Base-by-base conservation (phyloP, 305 asterid species). In the Caryopteris hybrid region DNA sequence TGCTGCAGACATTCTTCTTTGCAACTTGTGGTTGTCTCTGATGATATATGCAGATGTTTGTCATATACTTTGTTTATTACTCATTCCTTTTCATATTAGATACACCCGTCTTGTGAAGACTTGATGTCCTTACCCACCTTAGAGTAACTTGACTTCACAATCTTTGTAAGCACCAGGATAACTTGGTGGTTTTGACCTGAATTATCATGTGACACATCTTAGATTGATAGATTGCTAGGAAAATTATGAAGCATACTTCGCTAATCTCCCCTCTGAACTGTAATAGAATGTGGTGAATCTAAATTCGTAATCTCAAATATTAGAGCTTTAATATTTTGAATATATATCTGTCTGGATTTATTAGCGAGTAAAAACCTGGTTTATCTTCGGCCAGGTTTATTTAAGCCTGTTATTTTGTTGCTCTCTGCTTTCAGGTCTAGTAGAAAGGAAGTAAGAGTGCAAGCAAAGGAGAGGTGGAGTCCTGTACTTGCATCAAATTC, bases 401-500 rank as follows among this genome's bases (percentile, higher is more conserved):
- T 34, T 6, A 16, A 54, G 63, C 20, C 17, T 48, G 42, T n/a
- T n/a, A 64, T 13, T 33, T 12, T 8, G 48, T 21, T 22, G 53
- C 22, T 54, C 66, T 47, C 33, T 22, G 39, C 12, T 20, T 78
- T 74, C 85, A 84, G 83, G 83, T 64, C 62, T 10, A 68, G 46
- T 51, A 76, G 39, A n/a, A n/a, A n/a, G 12, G 78, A 76, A 69
- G 61, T 17, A 8, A 39, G 31, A 29, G 61, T 78, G 76, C 71
- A 34, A 25, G 80, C 39, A 18, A 78, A 71, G 60, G 67, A 68
- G 18, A 78, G 77, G 29, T 8, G 50, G 74, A 4, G 54, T 61
- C 81, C 55, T 33, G 59, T 74, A 56, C 76, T 74, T 64, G 86
- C 84, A 66, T 79, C 87, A n/a, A 69, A 55, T 29, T 47, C 65